Conservation (phyloP, 371 early-diverging fungal genomes). For the Choanephora cucurbitarum region DNA sequence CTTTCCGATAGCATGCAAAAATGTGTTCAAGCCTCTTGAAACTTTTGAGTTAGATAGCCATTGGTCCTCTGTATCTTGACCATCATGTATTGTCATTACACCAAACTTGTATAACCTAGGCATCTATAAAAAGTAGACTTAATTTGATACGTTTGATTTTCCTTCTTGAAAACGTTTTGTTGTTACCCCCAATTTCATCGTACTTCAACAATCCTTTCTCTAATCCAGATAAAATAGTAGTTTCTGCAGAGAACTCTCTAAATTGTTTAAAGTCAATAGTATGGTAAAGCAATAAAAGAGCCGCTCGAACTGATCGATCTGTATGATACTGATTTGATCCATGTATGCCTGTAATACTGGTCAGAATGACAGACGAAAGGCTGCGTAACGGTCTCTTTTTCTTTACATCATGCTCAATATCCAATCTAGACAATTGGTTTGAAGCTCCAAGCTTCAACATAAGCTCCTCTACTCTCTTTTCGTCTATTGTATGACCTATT, state of each 20-base stretch:
- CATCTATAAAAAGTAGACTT: constrained; percentile 55
- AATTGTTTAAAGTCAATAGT: constrained; percentile 25
- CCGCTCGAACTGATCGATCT: constrained; percentile 13
- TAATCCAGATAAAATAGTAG: constrained; percentile 53
- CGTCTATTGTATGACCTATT: constrained; percentile 18
- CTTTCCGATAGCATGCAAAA: constrained; percentile 72
- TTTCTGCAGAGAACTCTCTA: constrained; percentile 31
- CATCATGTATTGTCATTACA: constrained; percentile 64
- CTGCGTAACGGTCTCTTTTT: constrained; percentile 14
- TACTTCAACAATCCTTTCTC: constrained; percentile 55
- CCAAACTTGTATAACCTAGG: constrained; percentile 81
- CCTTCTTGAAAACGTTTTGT: constrained; percentile 30
- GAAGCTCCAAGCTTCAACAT: constrained; percentile 16
- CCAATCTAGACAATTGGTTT: constrained; percentile 11
- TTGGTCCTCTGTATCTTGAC: constrained; percentile 76
- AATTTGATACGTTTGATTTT: too few relatives aligned
- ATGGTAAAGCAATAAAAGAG: constrained; percentile 18
- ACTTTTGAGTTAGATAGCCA: constrained; percentile 69
- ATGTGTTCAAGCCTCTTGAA: constrained; percentile 62
- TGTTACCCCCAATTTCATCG: constrained; percentile 54
- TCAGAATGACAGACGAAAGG: constrained; percentile 20
- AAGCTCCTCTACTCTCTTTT: constrained; percentile 14
- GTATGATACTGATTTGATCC: constrained; percentile 1
- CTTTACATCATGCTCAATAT: constrained; percentile 6
- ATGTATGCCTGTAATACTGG: constrained; percentile 5